Percentiles rank a stretch among this genome's conserved stretches.
phyloP scores from a whole-genome alignment of 768 basidiomycete genomes.

The Suillus lakei region DNA sequence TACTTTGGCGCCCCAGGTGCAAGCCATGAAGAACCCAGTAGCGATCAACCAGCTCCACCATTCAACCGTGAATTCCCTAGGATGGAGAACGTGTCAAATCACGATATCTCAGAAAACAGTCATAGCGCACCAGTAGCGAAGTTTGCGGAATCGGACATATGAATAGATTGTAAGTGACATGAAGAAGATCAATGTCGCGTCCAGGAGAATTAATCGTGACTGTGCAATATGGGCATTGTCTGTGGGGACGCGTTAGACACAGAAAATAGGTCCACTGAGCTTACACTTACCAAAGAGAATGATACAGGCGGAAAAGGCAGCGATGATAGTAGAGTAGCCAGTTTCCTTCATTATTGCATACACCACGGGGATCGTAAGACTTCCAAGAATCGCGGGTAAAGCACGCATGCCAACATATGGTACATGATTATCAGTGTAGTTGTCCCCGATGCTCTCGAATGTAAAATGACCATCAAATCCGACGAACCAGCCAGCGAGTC shows the following conservation, averaged over 20 bases:
- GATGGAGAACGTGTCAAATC: slow-evolving; percentile 12
- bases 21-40: slow-evolving; percentile 93
- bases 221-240: slow-evolving; percentile 97
- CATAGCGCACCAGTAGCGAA: slow-evolving; percentile 76
- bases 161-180: slow-evolving; percentile 92
- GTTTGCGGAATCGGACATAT: slow-evolving; percentile 93
- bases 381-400: slow-evolving; percentile 89
- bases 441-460: slow-evolving; percentile 96
- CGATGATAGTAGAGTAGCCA: slow-evolving; percentile 90
- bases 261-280: neutral
- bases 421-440: slow-evolving; percentile 83
- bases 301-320: slow-evolving; percentile 86
- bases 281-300: slow-evolving; percentile 81
- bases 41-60: slow-evolving; percentile 97
- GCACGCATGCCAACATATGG: slow-evolving; percentile 95
- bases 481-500: slow-evolving; percentile 93
- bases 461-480: slow-evolving; percentile 94
- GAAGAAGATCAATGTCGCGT: slow-evolving; percentile 94
- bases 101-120: slow-evolving; percentile 1
- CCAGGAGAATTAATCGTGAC: slow-evolving; percentile 94
- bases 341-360: slow-evolving; percentile 98
- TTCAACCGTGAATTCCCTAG: slow-evolving; percentile 81
- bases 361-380: slow-evolving; percentile 87
- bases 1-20: slow-evolving; percentile 97
- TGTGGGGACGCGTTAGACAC: slow-evolving; percentile 36